Conservation (phyloP, 805 yeast genomes). For the Wickerhamomyces chaumierensis region DNA sequence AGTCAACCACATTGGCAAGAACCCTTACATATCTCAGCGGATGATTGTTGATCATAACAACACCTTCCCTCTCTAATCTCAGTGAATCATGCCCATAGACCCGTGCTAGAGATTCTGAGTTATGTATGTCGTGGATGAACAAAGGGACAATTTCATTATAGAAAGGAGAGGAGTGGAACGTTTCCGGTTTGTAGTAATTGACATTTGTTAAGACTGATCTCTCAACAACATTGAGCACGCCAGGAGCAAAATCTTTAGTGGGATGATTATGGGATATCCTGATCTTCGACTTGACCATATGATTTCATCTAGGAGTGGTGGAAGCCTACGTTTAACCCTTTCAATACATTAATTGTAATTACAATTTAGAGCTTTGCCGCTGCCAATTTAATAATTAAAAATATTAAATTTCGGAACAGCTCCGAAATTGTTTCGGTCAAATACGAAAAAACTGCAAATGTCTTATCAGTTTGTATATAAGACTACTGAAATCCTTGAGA, state of each 20-base stretch:
- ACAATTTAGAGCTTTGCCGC: too few relatives aligned
- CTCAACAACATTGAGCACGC: constrained; percentile 17
- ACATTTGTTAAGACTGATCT: constrained; percentile 12
- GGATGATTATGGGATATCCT: neutral
- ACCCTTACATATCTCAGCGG: constrained; percentile 27
- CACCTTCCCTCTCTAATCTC: constrained; percentile 7
- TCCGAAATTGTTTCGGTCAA: neutral
- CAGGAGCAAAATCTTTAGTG: constrained; percentile 17
- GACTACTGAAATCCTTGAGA: neutral
- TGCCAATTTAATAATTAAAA: too few relatives aligned
- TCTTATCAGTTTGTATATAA: neutral
- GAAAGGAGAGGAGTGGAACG: constrained; percentile 24
- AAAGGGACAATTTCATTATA: constrained; percentile 20
- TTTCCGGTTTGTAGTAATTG: constrained; percentile 23
- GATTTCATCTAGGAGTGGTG: too few relatives aligned
- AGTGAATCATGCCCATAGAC: constrained; percentile 20
- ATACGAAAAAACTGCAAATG: neutral
- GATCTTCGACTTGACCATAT: neutral
- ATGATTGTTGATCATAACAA: constrained; percentile 28
- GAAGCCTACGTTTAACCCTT: too few relatives aligned
- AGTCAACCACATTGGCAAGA: constrained; percentile 26
- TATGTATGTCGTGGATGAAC: constrained; percentile 19
- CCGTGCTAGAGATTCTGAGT: constrained; percentile 10
- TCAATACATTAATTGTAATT: too few relatives aligned
- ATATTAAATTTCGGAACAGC: neutral